A percentile compares a stretch with the other conserved stretches of the same genome.
phyloP scores from a whole-genome alignment of 768 basidiomycete species.

The Lactarius tabidus region DNA sequence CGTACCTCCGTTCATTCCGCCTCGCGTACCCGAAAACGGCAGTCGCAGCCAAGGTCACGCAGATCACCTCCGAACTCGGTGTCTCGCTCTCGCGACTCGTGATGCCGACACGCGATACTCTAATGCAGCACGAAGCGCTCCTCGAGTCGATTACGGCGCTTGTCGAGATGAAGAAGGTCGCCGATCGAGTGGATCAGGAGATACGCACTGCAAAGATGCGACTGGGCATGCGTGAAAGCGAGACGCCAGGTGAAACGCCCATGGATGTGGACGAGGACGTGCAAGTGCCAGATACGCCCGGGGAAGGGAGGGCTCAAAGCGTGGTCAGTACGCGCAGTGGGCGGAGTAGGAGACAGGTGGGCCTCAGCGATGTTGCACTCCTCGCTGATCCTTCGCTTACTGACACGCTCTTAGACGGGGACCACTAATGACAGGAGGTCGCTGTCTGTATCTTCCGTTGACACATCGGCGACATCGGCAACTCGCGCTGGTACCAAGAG shows the following conservation, averaged over 20 bases:
- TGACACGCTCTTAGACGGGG: constrained; percentile 21
- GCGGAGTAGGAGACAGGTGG: constrained; percentile 58
- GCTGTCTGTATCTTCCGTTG: constrained; percentile 71
- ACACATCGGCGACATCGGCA: constrained; percentile 40
- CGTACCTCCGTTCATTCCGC: constrained; percentile 82
- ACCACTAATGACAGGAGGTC: constrained; percentile 47
- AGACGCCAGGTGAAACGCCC: constrained; percentile 36
- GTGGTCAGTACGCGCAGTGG: constrained; percentile 38
- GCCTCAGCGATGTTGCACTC: constrained; percentile 26
- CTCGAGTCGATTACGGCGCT: constrained; percentile 67
- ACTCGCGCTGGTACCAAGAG: constrained; percentile 27
- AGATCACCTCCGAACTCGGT: constrained; percentile 72
- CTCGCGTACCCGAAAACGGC: constrained; percentile 74
- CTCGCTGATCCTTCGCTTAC: constrained; percentile 8
- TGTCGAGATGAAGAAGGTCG: constrained; percentile 84
- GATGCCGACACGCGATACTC: constrained; percentile 90
- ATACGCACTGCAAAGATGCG: constrained; percentile 65
- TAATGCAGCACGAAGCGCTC: constrained; percentile 66
- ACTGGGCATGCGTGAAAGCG: constrained; percentile 48
- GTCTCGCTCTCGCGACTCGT: constrained; percentile 71
- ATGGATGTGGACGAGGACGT: constrained; percentile 36
- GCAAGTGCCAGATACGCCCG: constrained; percentile 43
- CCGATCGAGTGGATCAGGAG: constrained; percentile 86
- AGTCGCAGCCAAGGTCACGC: constrained; percentile 69
- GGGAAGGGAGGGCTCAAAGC: constrained; percentile 63